Base-by-base conservation (phyloP, 768 basidiomycete species). In the Auriculariales sp. region DNA sequence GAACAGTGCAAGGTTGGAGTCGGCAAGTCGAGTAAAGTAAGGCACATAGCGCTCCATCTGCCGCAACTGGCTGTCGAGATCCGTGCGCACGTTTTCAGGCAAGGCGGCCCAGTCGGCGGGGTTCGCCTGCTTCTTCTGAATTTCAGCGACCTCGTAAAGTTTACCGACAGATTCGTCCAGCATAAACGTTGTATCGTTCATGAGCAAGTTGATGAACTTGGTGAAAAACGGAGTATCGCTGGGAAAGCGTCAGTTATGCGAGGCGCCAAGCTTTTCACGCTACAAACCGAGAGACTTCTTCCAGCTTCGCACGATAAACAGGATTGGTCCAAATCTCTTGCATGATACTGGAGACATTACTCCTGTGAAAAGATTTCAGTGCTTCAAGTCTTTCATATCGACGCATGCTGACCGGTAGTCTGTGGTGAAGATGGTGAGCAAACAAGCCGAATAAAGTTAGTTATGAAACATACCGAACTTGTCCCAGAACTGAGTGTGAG, bases 181-280 rank as follows among this genome's bases (percentile, higher is more conserved):
- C 48, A 97, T 83, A 65, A 92, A 98, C 7, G 94, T 98, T 49
- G 94, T 91, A 58, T 99, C 95, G 73, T 95, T 97, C 70, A 98
- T 95, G 79, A 98, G 86, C 58, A 97, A 71, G 67, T 99, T 98
- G 67, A 93, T 77, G 63, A 99, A 98, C 50, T 83, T 81, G 48
- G 98, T 82, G 62, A 98, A 98, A 64, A 88, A 85, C 57, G 95
- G 90, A 45, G 87, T 81, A 60, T 90, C 78, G 54, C 88, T 93
- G 52, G 17, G 25, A 32, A 46, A 39, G 17, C 24, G 44, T 49
- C 51, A 32, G 54, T 32, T 24, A 48, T 24, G 25, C 46, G 31
- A 33, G 19, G n/a, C 27, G 25, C 12, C 48, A 39, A 28, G n/a
- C 3, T 22, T 11, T 25, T 1, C 11, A 29, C 12, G n/a, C 4